A percentile compares a stretch with the other conserved stretches of the same genome.
phyloP scores from a whole-genome alignment of 2,329 filamentous ascomycete species.

The Penicillium sp. region DNA sequence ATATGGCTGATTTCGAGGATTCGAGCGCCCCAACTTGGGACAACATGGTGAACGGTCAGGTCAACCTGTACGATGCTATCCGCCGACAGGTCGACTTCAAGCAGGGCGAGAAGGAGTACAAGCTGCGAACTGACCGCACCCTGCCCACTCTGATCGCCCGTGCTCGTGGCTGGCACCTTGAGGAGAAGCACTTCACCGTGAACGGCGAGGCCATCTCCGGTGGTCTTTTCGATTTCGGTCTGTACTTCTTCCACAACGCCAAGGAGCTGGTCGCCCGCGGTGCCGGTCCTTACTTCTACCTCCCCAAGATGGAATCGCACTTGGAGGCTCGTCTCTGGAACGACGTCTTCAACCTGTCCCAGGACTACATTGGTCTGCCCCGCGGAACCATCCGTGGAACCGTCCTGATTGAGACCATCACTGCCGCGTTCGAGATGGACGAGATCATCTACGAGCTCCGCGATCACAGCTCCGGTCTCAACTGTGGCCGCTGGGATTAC shows the following conservation, averaged over 20 bases:
- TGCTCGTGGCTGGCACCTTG: conserved; percentile 94
- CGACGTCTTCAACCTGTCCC: conserved; percentile 91
- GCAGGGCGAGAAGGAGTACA: conserved; percentile 93
- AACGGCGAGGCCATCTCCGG: conserved; percentile 94
- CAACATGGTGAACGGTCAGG: conserved; percentile 98
- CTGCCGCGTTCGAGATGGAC: conserved; percentile 98
- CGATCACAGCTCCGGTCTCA: conserved; percentile 92
- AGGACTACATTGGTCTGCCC: conserved; percentile 87
- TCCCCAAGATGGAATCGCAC: conserved; percentile 97
- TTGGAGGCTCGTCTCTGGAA: conserved; percentile 98
- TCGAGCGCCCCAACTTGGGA: conserved; percentile 97
- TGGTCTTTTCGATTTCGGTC: conserved; percentile 91
- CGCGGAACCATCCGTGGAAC: conserved; percentile 92
- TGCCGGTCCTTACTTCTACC: conserved; percentile 92
- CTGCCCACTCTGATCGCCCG: conserved; percentile 91
- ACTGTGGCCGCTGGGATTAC: conserved; percentile 99
- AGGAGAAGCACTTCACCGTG: conserved; percentile 96
- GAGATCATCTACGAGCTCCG: conserved; percentile 99
- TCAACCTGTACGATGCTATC: conserved; percentile 96
- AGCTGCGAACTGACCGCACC: conserved; percentile 84
- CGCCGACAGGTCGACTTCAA: conserved; percentile 95
- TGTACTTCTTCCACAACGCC: conserved; percentile 99
- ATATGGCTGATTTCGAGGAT: conserved; percentile 99
- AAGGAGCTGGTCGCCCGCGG: conserved; percentile 81
- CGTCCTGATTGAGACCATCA: conserved; percentile 95